Conservation (phyloP, 805 yeast genomes). For the Helenozyma rhizophorensis region DNA sequence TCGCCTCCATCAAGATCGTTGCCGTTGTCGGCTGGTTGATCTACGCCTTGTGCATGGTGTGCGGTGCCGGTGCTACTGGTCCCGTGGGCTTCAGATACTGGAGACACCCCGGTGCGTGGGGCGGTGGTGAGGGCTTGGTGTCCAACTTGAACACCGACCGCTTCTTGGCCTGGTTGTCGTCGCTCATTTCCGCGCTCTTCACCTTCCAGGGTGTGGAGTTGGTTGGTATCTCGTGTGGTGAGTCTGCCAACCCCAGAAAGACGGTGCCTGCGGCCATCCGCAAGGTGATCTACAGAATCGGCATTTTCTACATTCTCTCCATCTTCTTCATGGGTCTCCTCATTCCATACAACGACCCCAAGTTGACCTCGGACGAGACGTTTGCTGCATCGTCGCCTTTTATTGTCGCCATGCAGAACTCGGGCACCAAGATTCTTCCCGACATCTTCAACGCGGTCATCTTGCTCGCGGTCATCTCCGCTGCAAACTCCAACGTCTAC, state of each 20-base stretch:
- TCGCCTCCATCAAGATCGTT: slow-evolving; percentile 60
- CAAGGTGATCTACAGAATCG: slow-evolving; percentile 62
- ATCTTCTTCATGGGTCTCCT: slow-evolving; percentile 66
- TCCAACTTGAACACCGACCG: slow-evolving; percentile 47
- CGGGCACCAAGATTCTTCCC: slow-evolving; percentile 62
- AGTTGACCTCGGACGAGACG: slow-evolving; percentile 27
- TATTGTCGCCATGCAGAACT: slow-evolving; percentile 63
- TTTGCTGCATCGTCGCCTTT: slow-evolving; percentile 59
- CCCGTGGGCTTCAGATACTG: slow-evolving; percentile 78
- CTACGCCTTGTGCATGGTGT: slow-evolving; percentile 65
- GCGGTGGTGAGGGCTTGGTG: slow-evolving; percentile 46
- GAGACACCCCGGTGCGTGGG: slow-evolving; percentile 78
- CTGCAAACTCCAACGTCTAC: slow-evolving; percentile 73
- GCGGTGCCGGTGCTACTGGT: slow-evolving; percentile 68
- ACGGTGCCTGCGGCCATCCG: slow-evolving; percentile 70
- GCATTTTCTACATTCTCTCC: slow-evolving; percentile 60
- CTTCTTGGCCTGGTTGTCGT: slow-evolving; percentile 66
- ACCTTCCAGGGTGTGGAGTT: slow-evolving; percentile 78
- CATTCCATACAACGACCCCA: slow-evolving; percentile 65
- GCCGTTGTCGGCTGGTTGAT: slow-evolving; percentile 70
- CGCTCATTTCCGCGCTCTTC: slow-evolving; percentile 71
- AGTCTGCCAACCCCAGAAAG: slow-evolving; percentile 63
- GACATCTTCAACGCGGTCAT: slow-evolving; percentile 71
- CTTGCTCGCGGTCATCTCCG: slow-evolving; percentile 63
- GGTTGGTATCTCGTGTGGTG: slow-evolving; percentile 74